These are phyloP conservation scores for Sordariomycetes sp. DNA, from an alignment of 2,329 filamentous ascomycete species.

Conservation along the genomic window DNA sequence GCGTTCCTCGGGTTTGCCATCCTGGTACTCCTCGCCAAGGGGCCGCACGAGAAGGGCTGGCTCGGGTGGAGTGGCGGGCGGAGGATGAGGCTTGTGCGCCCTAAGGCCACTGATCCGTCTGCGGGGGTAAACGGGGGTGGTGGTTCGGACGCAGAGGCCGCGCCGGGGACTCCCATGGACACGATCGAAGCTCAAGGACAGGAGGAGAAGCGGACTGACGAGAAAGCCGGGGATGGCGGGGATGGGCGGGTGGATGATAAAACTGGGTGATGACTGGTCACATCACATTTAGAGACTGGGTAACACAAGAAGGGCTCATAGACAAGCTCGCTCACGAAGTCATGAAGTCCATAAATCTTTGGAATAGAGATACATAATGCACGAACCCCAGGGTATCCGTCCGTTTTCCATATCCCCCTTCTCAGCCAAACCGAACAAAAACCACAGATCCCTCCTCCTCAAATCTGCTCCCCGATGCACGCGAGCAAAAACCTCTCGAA, in stretches of 20 bases:
- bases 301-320: not conserved
- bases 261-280: not conserved
- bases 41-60: slow-evolving; percentile 3
- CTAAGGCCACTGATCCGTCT: not conserved
- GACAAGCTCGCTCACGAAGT: not conserved
- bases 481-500: slow-evolving; percentile 70
- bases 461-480: slow-evolving; percentile 35
- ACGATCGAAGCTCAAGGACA: not conserved
- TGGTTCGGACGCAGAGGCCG: not conserved
- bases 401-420: not conserved
- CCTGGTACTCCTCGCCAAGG: slow-evolving; percentile 1
- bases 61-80: slow-evolving; percentile 4
- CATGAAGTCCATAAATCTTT: not conserved
- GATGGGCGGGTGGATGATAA: not conserved
- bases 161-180: not conserved
- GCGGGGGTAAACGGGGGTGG: not conserved
- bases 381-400: not conserved
- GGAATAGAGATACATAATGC: not conserved
- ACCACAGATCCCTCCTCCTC: not conserved
- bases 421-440: not conserved
- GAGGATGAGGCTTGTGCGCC: not conserved
- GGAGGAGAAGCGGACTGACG: not conserved
- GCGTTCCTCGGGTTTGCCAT: slow-evolving; percentile 10
- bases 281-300: not conserved
- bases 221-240: not conserved